Evolutionary conservation across 2,329 filamentous ascomycete genomes (phyloP).

Genomic region (Acrodontium crateriforme): DNA sequence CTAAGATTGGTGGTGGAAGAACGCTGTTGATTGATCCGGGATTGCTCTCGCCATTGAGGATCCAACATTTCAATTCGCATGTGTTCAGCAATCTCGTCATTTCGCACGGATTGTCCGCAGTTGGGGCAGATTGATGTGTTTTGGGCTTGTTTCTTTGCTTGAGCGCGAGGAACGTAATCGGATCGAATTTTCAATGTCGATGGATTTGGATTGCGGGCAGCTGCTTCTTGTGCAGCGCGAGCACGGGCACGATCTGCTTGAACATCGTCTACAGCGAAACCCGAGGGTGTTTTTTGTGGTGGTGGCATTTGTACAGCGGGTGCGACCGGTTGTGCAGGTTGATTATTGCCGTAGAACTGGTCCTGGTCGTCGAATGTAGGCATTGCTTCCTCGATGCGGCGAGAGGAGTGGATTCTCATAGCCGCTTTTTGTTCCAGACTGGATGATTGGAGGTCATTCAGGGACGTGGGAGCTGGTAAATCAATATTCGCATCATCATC

Average conservation of each 20-base stretch:
- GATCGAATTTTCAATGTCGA: conserved; percentile 79
- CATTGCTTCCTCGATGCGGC: conserved; percentile 90
- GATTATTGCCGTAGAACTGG: conserved; percentile 20
- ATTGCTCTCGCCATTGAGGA: conserved; percentile 90
- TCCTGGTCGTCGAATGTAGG: conserved; percentile 53
- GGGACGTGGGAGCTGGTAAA: conserved; percentile 74
- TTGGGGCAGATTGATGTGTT: conserved; percentile 76
- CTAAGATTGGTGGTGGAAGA: conserved; percentile 76
- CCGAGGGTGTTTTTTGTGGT: conserved; percentile 11
- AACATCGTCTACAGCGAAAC: conserved; percentile 16
- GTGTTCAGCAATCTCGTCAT: conserved; percentile 78
- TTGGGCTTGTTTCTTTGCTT: conserved; percentile 41
- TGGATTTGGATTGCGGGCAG: conserved; percentile 58
- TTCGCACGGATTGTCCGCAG: conserved; percentile 79
- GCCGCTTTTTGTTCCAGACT: conserved; percentile 91
- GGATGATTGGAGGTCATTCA: conserved; percentile 84
- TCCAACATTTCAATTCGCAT: conserved; percentile 92
- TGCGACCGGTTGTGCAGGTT: conserved; percentile 14
- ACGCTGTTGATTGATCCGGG: conserved; percentile 66
- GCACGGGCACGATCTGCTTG: conserved; percentile 41
- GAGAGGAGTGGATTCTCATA: conserved; percentile 66
- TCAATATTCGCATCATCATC: conserved; percentile 76
- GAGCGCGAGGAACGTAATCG: conserved; percentile 79
- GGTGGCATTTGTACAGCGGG: conserved; percentile 11
- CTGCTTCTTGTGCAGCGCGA: conserved; percentile 59